phyloP scores from a whole-genome alignment of 805 yeast genomes.

The Wickerhamiella sorbophila region DNA sequence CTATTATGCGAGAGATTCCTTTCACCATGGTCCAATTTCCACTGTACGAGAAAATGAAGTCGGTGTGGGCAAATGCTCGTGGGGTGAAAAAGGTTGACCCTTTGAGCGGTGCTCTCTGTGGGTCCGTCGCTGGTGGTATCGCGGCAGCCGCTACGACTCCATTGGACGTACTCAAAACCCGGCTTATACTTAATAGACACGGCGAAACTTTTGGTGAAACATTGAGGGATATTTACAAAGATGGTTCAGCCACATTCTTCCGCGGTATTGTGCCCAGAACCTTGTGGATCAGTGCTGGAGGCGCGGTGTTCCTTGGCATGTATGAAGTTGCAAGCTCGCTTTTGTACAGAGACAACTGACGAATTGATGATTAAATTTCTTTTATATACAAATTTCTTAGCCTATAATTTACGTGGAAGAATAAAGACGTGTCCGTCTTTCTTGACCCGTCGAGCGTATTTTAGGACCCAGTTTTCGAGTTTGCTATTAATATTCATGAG shows the following conservation, averaged over 20 bases:
- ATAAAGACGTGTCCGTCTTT: conserved; percentile 30
- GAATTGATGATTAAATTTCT: not conserved
- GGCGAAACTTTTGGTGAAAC: conserved; percentile 35
- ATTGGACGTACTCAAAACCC: conserved; percentile 81
- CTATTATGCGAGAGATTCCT: conserved; percentile 91
- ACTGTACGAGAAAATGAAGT: conserved; percentile 70
- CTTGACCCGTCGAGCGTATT: conserved; percentile 42
- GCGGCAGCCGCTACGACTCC: conserved; percentile 96
- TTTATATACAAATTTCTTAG: not conserved
- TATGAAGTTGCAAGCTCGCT: conserved; percentile 39
- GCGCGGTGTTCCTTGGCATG: conserved; percentile 90
- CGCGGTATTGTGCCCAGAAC: conserved; percentile 92
- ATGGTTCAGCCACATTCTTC: conserved; percentile 57
- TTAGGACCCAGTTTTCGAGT: conserved; percentile 31
- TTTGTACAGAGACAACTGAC: not conserved
- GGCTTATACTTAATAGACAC: conserved; percentile 62
- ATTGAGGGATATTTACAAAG: conserved; percentile 39
- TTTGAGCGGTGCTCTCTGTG: conserved; percentile 71
- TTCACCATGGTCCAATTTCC: conserved; percentile 95
- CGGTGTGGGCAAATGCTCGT: conserved; percentile 42
- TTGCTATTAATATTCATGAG: conserved; percentile 38
- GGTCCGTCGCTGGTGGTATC: conserved; percentile 86
- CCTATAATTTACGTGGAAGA: conserved; percentile 17
- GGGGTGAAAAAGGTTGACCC: conserved; percentile 37
- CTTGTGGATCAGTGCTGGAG: conserved; percentile 96